These are phyloP conservation scores for Solanum hybrid DNA, from an alignment of 305 asterid species.

Conservation along the genomic window DNA sequence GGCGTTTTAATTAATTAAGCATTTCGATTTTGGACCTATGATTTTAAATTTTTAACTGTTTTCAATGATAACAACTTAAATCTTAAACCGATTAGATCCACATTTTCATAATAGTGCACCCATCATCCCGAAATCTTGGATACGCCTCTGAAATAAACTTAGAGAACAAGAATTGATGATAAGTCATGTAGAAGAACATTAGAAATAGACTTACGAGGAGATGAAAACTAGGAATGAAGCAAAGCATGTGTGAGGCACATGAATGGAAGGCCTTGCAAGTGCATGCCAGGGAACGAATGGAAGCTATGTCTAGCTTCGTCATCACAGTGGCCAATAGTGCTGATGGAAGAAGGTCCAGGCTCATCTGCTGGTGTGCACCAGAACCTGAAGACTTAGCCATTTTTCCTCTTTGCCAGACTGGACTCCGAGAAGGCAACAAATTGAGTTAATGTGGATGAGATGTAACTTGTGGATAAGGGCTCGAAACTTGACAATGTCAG, in stretches of 20 bases:
- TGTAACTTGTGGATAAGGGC: not conserved
- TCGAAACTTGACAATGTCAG: not conserved
- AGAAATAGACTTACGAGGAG: slow-evolving; percentile 39
- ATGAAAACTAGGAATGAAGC: slow-evolving; percentile 63
- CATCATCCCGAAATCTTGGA: no score
- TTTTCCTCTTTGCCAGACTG: not conserved
- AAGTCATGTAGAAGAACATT: not conserved
- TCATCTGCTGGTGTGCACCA: slow-evolving; percentile 13
- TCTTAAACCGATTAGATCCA: no score
- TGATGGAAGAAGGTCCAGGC: slow-evolving; percentile 52
- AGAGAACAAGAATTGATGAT: not conserved
- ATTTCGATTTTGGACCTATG: no score
- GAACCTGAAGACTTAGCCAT: slow-evolving; percentile 38
- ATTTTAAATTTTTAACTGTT: no score
- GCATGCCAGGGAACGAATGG: slow-evolving; percentile 73
- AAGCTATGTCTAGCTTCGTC: slow-evolving; percentile 71
- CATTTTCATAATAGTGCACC: no score
- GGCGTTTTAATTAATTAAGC: no score
- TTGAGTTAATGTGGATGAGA: not conserved
- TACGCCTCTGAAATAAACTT: not conserved
- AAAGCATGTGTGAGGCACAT: slow-evolving; percentile 52
- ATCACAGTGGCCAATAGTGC: slow-evolving; percentile 74
- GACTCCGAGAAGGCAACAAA: not conserved
- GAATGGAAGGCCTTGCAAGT: slow-evolving; percentile 67
- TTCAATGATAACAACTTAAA: no score